A percentile compares a stretch with the other conserved stretches of the same genome.
Conservation (phyloP, 495 filamentous ascomycete species). For the Podospora pseudocomata region DNA sequence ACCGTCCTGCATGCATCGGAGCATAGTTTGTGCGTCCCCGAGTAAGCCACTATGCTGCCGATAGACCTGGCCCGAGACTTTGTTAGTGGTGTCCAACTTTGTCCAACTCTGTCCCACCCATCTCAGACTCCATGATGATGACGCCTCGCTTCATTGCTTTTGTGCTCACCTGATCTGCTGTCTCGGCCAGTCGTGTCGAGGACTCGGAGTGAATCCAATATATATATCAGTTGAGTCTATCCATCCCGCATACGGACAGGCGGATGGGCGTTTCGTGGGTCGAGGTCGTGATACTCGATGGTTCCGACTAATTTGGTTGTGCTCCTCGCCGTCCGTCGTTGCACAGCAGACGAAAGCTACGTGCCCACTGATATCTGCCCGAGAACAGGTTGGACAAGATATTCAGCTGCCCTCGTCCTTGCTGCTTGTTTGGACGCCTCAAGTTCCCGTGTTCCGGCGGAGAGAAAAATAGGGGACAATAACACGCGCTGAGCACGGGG, state of each 20-base stretch:
- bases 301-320: slow-evolving; percentile 10
- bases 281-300: slow-evolving; percentile 11
- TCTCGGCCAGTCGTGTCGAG: slow-evolving; percentile 10
- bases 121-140: not conserved
- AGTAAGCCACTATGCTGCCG: not conserved
- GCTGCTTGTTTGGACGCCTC: slow-evolving; percentile 2
- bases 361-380: slow-evolving; percentile 5
- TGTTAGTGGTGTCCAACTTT: slow-evolving; percentile 6
- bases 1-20: not conserved
- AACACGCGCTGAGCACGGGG: slow-evolving; percentile 3
- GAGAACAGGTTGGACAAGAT: slow-evolving; percentile 5
- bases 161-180: slow-evolving; percentile 3
- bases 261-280: not conserved
- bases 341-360: slow-evolving; percentile 2
- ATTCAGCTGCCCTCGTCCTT: slow-evolving; percentile 14
- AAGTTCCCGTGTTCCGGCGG: not conserved
- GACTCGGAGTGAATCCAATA: slow-evolving; percentile 1
- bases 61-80: slow-evolving; percentile 1
- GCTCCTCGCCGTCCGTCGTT: not conserved
- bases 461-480: not conserved
- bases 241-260: not conserved
- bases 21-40: not conserved
- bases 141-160: slow-evolving; percentile 6
- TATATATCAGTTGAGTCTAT: not conserved
- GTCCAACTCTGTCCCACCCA: not conserved